Base-by-base conservation (phyloP, 768 basidiomycete species). In the Tylopilus sp. region DNA sequence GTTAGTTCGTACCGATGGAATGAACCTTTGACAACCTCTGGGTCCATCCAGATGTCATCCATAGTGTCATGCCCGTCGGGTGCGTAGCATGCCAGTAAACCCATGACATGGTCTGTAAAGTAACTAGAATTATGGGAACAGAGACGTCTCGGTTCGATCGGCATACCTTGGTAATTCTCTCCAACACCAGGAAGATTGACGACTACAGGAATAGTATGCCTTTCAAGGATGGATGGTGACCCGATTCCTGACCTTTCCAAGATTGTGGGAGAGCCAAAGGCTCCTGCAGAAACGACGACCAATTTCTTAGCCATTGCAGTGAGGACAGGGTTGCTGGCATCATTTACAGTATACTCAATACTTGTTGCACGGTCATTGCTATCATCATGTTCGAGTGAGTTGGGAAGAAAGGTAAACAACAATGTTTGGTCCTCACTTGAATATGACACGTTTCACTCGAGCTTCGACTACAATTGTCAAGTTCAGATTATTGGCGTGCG, bases 11-110 rank as follows among this genome's bases (percentile, higher is more conserved):
- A 31, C 30, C 3, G 9, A 31, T 31, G 30, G 12, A 31, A 31
- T 31, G 30, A 31, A 31, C 36, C 36, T 38, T 38, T 38, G 3
- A 75, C 35, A 30, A 66, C 72, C 2, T 65, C 69, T 22, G 69
- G 60, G 20, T 68, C 61, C n/a, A 69, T 66, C 57, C 75, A 75
- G 15, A 82, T 64, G 4, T 63, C 58, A 58, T 82, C 78, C 60
- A 84, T 59, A 0, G 80, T 81, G 15, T 76, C 67, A 1, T 72
- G 69, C 18, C 77, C 73, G 0, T 78, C 72, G 4, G 69, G 67
- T 1, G 76, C 75, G 28, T 71, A 57, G 55, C 74, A 83, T 0
- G 57, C 50, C 18, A 38, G 36, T 5, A 45, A 30, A 18, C 62
- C 55, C 7, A 47, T 8, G 17, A 61, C 57, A 47, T 72, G 70